Evolutionary conservation across 2,329 filamentous ascomycete species (phyloP), one percentile per base, ranked within the genome.

Genomic region (Cercospora sojina): DNA sequence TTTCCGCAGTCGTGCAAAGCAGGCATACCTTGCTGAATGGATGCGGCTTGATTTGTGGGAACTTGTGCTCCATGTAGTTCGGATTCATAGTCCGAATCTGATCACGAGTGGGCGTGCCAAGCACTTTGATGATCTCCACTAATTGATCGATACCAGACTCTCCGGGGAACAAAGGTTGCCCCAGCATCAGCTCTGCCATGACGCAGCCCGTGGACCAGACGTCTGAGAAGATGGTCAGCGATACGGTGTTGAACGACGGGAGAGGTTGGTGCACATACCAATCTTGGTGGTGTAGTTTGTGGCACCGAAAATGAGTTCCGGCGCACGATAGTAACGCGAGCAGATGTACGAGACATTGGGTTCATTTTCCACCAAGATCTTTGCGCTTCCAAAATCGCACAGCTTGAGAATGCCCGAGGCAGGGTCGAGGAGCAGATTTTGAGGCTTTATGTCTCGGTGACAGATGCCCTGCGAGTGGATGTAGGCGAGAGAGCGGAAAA

Each of bases 61-160:
- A 99, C 84, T 98, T 98, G 84, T 99, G 95, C 83, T 99, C 95
- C 95, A 99, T 99, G 82, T 99, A 99, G 82, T 99, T 99, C 67
- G 95, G 95, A 81, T 99, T 99, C 95, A 99, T 99, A 72, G 95
- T 99, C 74, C 95, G 91, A 77, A 99, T 99, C 81, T 99, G 95
- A 80, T 99, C 95, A 71, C 95, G 88, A 38, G 95, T 98, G 18
- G 95, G 95, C 18, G 95, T 99, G 67, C 95, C 95, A 68, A 99
- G 84, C 62, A 99, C 94, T 83, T 99, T 99, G 86, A 99, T 99
- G 79, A 99, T 99, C 81, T 99, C 95, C 55, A 99, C 95, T 58
- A 99, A 85, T 79, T 99, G 95, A 78, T 99, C 95, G 76, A 99
- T 99, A 71, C 95, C 95, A 57, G 95, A 99, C 81, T 99, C 95